Conservation (phyloP, 805 yeast genomes). For the Yarrowia alimentaria region DNA sequence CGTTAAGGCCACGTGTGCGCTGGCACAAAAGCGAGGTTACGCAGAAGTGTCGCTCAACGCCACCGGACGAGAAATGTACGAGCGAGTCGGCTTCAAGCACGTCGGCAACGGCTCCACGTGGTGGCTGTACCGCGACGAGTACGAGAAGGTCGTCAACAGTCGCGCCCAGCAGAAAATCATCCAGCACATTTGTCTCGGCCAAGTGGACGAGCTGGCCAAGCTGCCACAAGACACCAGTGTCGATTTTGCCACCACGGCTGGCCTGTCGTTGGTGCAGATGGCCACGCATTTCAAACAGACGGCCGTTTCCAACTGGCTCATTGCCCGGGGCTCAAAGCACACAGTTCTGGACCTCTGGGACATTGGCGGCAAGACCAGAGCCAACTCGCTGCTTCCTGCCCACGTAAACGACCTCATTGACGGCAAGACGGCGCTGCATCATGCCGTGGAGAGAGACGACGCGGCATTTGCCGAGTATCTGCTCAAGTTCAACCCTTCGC, state of each 20-base stretch:
- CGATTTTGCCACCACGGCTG: neutral
- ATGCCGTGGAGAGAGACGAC: conserved; percentile 9
- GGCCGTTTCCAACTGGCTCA: conserved; percentile 8
- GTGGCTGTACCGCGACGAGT: conserved; percentile 19
- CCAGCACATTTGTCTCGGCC: conserved; percentile 6
- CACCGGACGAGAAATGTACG: neutral
- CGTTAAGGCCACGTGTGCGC: neutral
- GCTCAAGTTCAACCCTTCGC: conserved; percentile 1
- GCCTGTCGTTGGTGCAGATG: conserved; percentile 3
- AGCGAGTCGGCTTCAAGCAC: conserved; percentile 3
- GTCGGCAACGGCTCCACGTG: conserved; percentile 5
- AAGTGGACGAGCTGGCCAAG: neutral
- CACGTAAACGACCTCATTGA: conserved; percentile 7
- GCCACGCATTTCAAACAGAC: conserved; percentile 9
- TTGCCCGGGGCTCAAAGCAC: conserved; percentile 1
- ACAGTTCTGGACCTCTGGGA: conserved; percentile 10
- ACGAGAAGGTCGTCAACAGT: conserved; percentile 3
- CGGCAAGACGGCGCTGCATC: conserved; percentile 17
- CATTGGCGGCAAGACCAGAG: neutral
- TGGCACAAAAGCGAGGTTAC: conserved; percentile 3
- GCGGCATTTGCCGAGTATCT: neutral
- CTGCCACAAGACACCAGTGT: neutral
- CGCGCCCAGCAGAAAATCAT: conserved; percentile 1
- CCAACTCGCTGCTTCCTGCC: conserved; percentile 1
- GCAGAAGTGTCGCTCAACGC: conserved; percentile 1